Percentiles rank a stretch among this genome's conserved stretches.
phyloP scores from a whole-genome alignment of 176 grass and related monocot genomes.

The Musa beccarii region DNA sequence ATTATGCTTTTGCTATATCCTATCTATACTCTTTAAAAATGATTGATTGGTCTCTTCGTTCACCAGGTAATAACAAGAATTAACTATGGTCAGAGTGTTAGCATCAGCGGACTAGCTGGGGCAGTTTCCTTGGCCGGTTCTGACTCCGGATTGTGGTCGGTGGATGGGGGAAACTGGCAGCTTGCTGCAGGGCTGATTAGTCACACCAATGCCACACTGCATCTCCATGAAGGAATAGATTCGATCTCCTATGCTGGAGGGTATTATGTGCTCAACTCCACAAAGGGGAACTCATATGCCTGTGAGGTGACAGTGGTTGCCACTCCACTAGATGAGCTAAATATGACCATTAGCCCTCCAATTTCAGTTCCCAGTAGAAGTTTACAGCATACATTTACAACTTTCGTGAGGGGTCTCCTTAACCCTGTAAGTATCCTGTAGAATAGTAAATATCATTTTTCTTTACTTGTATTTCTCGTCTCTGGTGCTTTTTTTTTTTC shows the following conservation, averaged over 20 bases:
- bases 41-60: background rate
- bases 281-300: conserved; percentile 49
- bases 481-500: background rate
- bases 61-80: conserved; percentile 85
- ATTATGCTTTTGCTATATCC: background rate
- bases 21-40: background rate
- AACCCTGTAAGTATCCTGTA: conserved; percentile 54
- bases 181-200: conserved; percentile 64
- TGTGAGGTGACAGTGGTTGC: conserved; percentile 66
- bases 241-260: conserved; percentile 48
- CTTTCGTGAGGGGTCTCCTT: conserved; percentile 74
- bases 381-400: conserved; percentile 76
- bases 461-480: background rate
- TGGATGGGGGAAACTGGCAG: conserved; percentile 72
- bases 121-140: conserved; percentile 82
- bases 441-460: background rate
- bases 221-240: conserved; percentile 74
- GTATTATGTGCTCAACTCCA: conserved; percentile 66
- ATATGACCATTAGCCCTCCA: conserved; percentile 62
- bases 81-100: conserved; percentile 74
- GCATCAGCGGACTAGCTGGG: conserved; percentile 72
- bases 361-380: conserved; percentile 65
- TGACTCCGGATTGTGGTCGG: conserved; percentile 66
- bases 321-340: conserved; percentile 80
- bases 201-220: conserved; percentile 51